Evolutionary conservation across 495 filamentous ascomycete species (phyloP).

Genomic region (Choiromyces venosus): DNA sequence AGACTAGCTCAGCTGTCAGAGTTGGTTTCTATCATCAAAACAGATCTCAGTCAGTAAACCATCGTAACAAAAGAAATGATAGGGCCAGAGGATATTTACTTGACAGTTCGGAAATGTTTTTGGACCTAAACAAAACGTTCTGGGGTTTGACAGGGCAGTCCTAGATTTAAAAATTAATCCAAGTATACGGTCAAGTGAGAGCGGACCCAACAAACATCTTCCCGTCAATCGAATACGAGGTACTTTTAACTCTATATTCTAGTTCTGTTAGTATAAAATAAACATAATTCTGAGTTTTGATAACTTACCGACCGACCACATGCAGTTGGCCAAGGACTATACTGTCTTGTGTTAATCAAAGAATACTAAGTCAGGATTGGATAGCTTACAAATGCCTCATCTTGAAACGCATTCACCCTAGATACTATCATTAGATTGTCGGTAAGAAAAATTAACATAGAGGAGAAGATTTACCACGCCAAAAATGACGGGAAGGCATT

Average conservation of each 20-base stretch:
- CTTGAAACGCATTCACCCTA: background rate
- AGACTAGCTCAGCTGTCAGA: background rate
- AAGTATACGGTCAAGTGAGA: background rate
- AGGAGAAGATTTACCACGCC: background rate
- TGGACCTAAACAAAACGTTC: background rate
- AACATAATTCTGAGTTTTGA: too few species aligned
- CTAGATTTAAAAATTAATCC: background rate
- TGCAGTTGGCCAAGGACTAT: background rate
- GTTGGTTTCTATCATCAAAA: background rate
- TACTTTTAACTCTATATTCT: background rate
- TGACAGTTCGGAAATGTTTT: background rate
- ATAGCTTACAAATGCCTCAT: background rate
- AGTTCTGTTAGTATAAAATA: background rate
- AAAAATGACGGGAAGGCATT: background rate
- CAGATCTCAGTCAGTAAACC: background rate
- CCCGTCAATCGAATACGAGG: background rate
- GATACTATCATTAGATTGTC: background rate
- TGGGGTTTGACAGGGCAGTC: background rate
- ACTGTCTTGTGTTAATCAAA: background rate
- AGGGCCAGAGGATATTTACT: background rate
- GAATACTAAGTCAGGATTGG: too few species aligned
- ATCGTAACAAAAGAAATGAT: background rate
- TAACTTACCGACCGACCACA: background rate
- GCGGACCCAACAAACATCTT: background rate
- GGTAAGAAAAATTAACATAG: background rate